These are phyloP conservation scores for Calonectria fujianensis DNA, from an alignment of 2,329 filamentous ascomycete species.

Conservation along the genomic window DNA sequence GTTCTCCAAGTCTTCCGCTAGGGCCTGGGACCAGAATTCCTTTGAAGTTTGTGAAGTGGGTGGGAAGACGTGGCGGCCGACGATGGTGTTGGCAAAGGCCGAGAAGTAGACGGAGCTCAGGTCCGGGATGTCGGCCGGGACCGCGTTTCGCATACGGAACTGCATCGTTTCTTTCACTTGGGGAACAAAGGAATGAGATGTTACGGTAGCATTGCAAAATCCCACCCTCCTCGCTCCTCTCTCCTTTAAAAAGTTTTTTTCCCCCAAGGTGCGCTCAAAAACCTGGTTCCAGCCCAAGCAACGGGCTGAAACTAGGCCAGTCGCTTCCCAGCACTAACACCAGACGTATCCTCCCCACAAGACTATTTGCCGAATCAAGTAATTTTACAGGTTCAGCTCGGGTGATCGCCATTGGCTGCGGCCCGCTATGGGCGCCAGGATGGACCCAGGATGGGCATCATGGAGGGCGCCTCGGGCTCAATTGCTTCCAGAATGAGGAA, in stretches of 20 bases:
- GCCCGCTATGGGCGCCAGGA: neutral
- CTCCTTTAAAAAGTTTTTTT: neutral
- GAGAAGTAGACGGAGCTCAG: slow-evolving; percentile 67
- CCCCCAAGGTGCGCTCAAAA: neutral
- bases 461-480: neutral
- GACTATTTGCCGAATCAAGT: slow-evolving; percentile 19
- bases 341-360: slow-evolving; percentile 27
- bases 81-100: slow-evolving; percentile 64
- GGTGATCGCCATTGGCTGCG: neutral
- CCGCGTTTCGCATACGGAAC: slow-evolving; percentile 62
- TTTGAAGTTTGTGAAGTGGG: slow-evolving; percentile 49
- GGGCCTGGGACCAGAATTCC: slow-evolving; percentile 60
- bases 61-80: slow-evolving; percentile 63
- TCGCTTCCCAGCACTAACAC: slow-evolving; percentile 28
- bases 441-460: neutral
- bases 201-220: neutral
- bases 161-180: slow-evolving; percentile 47
- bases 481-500: neutral
- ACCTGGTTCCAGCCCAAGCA: neutral
- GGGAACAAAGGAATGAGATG: neutral
- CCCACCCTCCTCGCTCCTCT: neutral
- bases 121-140: slow-evolving; percentile 61
- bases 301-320: slow-evolving; percentile 16
- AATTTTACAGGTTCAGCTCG: slow-evolving; percentile 22
- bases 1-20: slow-evolving; percentile 64